These are phyloP conservation scores for Helicocarpus griseus DNA, from an alignment of 2,329 filamentous ascomycete species.

Conservation along the genomic window DNA sequence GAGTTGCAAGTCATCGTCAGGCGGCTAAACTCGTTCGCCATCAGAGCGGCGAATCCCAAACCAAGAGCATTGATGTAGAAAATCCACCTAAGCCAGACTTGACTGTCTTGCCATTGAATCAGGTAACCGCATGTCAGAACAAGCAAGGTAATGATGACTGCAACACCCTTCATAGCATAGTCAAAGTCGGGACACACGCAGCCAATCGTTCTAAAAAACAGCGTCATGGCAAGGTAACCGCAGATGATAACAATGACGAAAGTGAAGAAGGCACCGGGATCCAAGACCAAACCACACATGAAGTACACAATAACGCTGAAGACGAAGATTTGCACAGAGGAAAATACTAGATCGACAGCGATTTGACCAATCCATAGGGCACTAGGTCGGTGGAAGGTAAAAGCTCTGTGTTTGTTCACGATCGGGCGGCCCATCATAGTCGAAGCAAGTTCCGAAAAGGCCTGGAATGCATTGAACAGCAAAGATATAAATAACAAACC, in stretches of 20 bases:
- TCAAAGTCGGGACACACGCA: conserved; percentile 70
- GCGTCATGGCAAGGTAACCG: conserved; percentile 74
- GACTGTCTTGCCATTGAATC: conserved; percentile 39
- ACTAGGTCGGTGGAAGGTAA: conserved; percentile 81
- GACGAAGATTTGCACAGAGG: conserved; percentile 59
- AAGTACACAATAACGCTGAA: conserved; percentile 83
- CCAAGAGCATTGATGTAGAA: conserved; percentile 70
- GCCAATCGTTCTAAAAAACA: conserved; percentile 77
- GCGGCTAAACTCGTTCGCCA: conserved; percentile 71
- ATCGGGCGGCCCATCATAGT: conserved; percentile 84
- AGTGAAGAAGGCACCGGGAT: conserved; percentile 72
- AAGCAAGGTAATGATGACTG: conserved; percentile 63
- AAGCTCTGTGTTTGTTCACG: conserved; percentile 79
- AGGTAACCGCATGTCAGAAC: conserved; percentile 36
- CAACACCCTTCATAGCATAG: conserved; percentile 73
- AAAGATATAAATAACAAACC: conserved; percentile 80
- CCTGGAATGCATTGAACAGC: conserved; percentile 75
- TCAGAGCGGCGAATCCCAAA: conserved; percentile 70
- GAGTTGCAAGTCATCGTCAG: conserved; percentile 47
- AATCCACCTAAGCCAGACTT: conserved; percentile 72
- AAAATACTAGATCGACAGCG: conserved; percentile 76
- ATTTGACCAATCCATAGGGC: conserved; percentile 71
- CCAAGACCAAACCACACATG: conserved; percentile 69
- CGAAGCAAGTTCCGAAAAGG: conserved; percentile 69
- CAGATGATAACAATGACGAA: conserved; percentile 69